Evolutionary conservation across 176 grass and related monocot genomes (phyloP), one percentile per base, ranked within the genome.

Genomic region (Avena insularis): DNA sequence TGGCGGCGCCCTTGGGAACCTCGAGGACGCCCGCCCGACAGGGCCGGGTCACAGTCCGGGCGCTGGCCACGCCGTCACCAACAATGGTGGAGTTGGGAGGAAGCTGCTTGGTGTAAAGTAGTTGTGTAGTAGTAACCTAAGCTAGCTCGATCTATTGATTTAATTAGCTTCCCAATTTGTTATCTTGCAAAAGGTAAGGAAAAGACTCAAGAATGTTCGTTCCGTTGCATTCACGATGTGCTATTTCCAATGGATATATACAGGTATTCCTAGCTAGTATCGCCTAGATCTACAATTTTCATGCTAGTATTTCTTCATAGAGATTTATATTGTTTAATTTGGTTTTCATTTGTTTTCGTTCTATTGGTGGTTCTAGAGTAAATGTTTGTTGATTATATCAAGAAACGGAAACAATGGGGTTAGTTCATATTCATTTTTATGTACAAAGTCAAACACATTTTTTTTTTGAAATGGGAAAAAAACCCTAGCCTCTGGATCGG

Each of bases 51-150:
- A 90, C 50, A 86, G 88, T 69, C 78, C 88, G 6, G 83, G 83
- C 51, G 83, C 83, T 4, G 88, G 83, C 12, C 88, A 89, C 20
- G 83, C 59, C 48, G 58, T 79, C 77, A 68, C 58, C 36, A 80
- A 81, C 36, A 89, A 59, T 50, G 77, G 67, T 17, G 64, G 64
- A 12, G 58, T 80, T 67, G 88, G 82, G 77, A 85, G 82, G 77
- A 89, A 56, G 82, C 45, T 85, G 77, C 77, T 85, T 80, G 82
- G 17, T 81, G 65, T 89, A 59, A 61, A 50, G 9, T 72, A 73
- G 10, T 5, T 80, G 14, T 14, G 14, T 35, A 67, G 14, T 3
- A 67, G 43, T 80, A 16, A 21, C 55, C 40, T 60, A 70, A 66
- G 43, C 15, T 88, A 35, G 69, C 12, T 67, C 9, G 35, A 70